phyloP scores from a whole-genome alignment of 768 basidiomycete genomes.

The Mycena belliarum region DNA sequence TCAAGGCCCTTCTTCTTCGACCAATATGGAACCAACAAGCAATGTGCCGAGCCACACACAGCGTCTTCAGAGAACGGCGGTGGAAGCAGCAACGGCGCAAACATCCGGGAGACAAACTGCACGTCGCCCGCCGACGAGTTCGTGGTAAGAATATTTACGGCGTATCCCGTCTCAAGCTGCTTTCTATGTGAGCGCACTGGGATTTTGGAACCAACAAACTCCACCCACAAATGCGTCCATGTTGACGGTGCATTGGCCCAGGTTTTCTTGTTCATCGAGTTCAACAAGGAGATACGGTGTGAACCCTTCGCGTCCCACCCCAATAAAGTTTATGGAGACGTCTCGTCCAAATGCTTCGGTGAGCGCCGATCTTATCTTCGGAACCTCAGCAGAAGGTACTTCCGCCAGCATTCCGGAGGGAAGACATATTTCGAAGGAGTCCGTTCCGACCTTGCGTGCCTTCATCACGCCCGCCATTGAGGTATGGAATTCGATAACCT shows the following conservation, averaged over 20 bases:
- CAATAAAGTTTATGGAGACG: slow-evolving; percentile 38
- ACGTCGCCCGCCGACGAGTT: slow-evolving; percentile 28
- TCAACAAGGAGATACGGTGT: slow-evolving; percentile 41
- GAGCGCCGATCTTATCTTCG: slow-evolving; percentile 31
- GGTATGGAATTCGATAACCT: slow-evolving; percentile 37
- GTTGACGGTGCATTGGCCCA: slow-evolving; percentile 34
- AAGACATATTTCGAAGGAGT: slow-evolving; percentile 40
- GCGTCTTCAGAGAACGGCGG: slow-evolving; percentile 42
- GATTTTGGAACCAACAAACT: not conserved
- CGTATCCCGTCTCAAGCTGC: slow-evolving; percentile 36
- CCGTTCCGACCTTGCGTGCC: slow-evolving; percentile 32
- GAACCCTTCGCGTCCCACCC: slow-evolving; percentile 35
- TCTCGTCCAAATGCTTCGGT: slow-evolving; percentile 41
- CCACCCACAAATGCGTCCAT: slow-evolving; percentile 35
- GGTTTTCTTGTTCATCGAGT: slow-evolving; percentile 39
- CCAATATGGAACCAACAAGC: slow-evolving; percentile 53
- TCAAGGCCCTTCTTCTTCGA: slow-evolving; percentile 34
- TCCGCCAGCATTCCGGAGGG: slow-evolving; percentile 29
- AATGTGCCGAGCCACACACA: slow-evolving; percentile 58
- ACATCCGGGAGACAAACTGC: slow-evolving; percentile 53
- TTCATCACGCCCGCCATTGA: slow-evolving; percentile 26
- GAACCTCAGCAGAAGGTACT: slow-evolving; percentile 32
- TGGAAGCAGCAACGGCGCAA: slow-evolving; percentile 37
- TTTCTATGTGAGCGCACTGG: not conserved
- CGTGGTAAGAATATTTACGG: slow-evolving; percentile 42